Conservation (phyloP, 2,329 filamentous ascomycete genomes). For the Fusarium xyrophilum region DNA sequence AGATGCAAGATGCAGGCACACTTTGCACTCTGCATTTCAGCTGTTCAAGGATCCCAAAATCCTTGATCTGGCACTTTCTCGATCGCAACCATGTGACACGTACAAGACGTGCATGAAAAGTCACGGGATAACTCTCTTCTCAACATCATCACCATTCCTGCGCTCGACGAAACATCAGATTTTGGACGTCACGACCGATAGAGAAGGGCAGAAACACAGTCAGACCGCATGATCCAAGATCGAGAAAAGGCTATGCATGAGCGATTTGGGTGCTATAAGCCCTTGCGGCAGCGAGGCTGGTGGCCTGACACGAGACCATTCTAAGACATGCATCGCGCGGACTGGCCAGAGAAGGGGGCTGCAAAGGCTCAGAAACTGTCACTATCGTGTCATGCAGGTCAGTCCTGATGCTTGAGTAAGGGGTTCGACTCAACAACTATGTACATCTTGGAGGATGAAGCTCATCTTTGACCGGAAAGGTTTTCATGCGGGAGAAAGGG, state of each 20-base stretch:
- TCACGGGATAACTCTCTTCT: background rate
- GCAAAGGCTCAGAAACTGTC: constrained; percentile 3
- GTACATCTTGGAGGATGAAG: background rate
- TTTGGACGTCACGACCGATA: constrained; percentile 20
- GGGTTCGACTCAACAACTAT: constrained; percentile 2
- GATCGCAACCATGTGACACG: constrained; percentile 14
- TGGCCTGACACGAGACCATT: constrained; percentile 12
- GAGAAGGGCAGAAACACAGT: background rate
- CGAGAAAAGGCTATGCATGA: constrained; percentile 9
- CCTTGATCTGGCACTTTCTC: background rate
- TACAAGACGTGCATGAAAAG: constrained; percentile 2
- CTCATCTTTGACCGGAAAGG: background rate
- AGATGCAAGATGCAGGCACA: constrained; percentile 15
- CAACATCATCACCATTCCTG: constrained; percentile 27
- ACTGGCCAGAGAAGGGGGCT: constrained; percentile 18
- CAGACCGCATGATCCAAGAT: constrained; percentile 20
- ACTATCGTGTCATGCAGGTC: background rate
- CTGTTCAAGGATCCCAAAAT: background rate
- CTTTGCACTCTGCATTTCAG: constrained; percentile 3
- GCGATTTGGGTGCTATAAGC: constrained; percentile 3
- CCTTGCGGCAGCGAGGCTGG: constrained; percentile 5
- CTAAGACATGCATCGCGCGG: constrained; percentile 21
- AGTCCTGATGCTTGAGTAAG: constrained; percentile 17
- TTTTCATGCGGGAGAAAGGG: background rate
- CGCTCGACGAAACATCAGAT: background rate